Evolutionary conservation across 108 stramenopile species (phyloP), one percentile per base, ranked within the genome.

Genomic region (Nitzschia sp.): DNA sequence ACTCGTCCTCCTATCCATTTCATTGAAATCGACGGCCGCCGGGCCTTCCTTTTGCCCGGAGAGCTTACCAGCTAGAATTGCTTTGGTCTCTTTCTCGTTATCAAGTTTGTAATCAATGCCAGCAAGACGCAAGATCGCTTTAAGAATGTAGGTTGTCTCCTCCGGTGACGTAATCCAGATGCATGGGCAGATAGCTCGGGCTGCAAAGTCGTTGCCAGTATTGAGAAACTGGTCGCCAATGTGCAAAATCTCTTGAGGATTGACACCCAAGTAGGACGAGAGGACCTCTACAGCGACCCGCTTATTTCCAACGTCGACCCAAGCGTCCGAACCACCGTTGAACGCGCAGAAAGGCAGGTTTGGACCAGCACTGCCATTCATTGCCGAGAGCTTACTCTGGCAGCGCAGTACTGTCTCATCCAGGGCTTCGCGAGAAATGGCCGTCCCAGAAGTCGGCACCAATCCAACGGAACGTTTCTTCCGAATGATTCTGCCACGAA

Each of bases 251-350:
- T 90, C 70, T 16, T 73, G 71, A 0, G 75, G 63, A 6, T 80
- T 75, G n/a, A 97, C 76, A 0, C 92, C 92, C 29, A 93, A 64
- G 66, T 91, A 94, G 9, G 85, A 78, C 68, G 86, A 81, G 30
- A 97, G 63, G 17, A 92, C 80, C 55, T 81, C 75, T 2, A 97
- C 95, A n/a, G 90, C 97, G 11, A 95, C 93, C 2, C 93, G 76
- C 63, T 97, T 97, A 66, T 96, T 95, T 13, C 97, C 97, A 22
- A 90, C 86, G 71, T 97, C 97, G 1, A 96, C 91, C 94, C 93
- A 97, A 17, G 76, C 90, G 74, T 97, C 97, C 1, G 82, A 50
- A 0, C 97, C 97, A 29, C 97, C 97, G 68, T 97, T 97, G 60
- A 96, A 96, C 3, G 93, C 95, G 72, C 95, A 96, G 61, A 87